Percentiles rank a stretch among this genome's conserved stretches.
Conservation (phyloP, 2,329 filamentous ascomycete species). For the Neocucurbitaria cava region DNA sequence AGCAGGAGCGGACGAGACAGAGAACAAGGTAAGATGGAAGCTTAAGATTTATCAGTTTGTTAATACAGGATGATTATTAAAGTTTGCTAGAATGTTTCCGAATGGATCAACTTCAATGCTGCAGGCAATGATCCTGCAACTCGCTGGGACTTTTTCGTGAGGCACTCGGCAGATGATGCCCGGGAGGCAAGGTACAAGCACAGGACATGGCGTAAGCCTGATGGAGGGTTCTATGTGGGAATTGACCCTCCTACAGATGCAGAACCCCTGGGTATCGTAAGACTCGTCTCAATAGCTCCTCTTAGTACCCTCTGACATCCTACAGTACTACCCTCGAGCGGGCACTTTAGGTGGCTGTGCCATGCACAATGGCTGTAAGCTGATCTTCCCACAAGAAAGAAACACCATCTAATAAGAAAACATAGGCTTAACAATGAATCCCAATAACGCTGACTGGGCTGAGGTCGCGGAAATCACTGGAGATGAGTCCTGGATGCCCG, state of each 20-base stretch:
- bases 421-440: conserved; percentile 55
- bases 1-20: conserved; percentile 63
- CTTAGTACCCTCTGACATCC: background rate
- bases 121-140: conserved; percentile 63
- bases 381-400: background rate
- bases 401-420: background rate
- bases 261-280: conserved; percentile 58
- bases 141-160: conserved; percentile 68
- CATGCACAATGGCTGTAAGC: conserved; percentile 64
- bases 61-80: too few relatives aligned
- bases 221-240: conserved; percentile 62
- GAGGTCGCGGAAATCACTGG: conserved; percentile 64
- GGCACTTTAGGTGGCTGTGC: conserved; percentile 65
- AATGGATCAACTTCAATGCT: conserved; percentile 57
- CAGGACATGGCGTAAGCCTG: conserved; percentile 61
- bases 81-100: conserved; percentile 61
- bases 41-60: too few relatives aligned
- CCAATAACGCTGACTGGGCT: conserved; percentile 65
- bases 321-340: conserved; percentile 62
- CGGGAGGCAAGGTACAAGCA: conserved; percentile 63
- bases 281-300: background rate
- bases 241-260: conserved; percentile 60
- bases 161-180: conserved; percentile 62
- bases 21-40: too few relatives aligned
- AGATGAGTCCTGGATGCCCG: conserved; percentile 63